Evolutionary conservation across 352 stramenopile genomes (phyloP).

Genomic region (Aphanomyces invadans): DNA sequence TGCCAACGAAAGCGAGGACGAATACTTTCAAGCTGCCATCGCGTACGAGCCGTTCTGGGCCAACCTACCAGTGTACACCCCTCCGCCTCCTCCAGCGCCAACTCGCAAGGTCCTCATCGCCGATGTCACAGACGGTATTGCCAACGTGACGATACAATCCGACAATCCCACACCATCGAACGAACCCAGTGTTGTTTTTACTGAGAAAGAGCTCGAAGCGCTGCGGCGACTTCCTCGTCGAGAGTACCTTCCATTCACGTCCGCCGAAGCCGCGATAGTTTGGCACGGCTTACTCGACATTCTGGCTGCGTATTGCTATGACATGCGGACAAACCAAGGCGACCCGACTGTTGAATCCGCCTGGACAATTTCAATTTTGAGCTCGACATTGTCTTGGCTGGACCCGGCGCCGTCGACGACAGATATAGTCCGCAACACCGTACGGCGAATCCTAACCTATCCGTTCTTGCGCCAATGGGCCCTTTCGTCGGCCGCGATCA

Average conservation of each 20-base stretch:
- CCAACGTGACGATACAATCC: neutral
- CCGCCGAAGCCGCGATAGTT: slow-evolving; percentile 46
- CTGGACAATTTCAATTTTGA: slow-evolving; percentile 95
- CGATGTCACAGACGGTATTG: slow-evolving; percentile 10
- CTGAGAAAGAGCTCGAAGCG: slow-evolving; percentile 59
- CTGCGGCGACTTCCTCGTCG: slow-evolving; percentile 61
- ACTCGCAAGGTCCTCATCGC: neutral
- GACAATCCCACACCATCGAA: neutral
- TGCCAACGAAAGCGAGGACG: slow-evolving; percentile 85
- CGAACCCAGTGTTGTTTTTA: slow-evolving; percentile 6
- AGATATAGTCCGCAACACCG: slow-evolving; percentile 52
- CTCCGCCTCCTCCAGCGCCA: neutral
- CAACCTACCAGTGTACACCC: slow-evolving; percentile 52
- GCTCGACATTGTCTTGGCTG: slow-evolving; percentile 91
- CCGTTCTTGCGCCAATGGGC: slow-evolving; percentile 92
- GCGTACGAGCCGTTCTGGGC: slow-evolving; percentile 85
- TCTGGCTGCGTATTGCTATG: slow-evolving; percentile 93
- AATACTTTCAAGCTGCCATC: slow-evolving; percentile 89
- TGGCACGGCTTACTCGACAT: slow-evolving; percentile 89
- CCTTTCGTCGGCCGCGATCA: slow-evolving; percentile 68
- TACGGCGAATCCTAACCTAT: slow-evolving; percentile 92
- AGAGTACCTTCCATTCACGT: slow-evolving; percentile 61
- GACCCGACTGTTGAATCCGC: slow-evolving; percentile 95
- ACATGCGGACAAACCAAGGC: slow-evolving; percentile 91
- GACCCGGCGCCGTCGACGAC: slow-evolving; percentile 61